These are phyloP conservation scores for Hordeum pubiflorum DNA, from an alignment of 202 grass and related monocot genomes.

Conservation along the genomic window DNA sequence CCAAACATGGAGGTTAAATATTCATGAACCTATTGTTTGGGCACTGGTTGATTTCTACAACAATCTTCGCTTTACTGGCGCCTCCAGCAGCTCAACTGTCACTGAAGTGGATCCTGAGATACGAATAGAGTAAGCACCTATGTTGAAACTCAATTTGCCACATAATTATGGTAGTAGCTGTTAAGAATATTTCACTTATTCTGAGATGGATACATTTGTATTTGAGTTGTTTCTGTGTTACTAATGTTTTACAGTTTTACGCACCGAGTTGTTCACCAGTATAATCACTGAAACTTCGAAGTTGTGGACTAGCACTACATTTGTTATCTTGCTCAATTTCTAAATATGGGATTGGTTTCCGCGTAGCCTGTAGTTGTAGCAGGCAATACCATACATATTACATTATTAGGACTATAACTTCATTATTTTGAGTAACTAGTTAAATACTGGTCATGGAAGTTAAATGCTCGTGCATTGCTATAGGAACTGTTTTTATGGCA, in stretches of 20 bases:
- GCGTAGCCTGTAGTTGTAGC: background rate
- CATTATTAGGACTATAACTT: background rate
- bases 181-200: background rate
- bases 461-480: background rate
- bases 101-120: slow-evolving; percentile 96
- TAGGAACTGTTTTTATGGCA: background rate
- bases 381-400: background rate
- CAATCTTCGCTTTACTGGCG: slow-evolving; percentile 58
- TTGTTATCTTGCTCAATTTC: slow-evolving; percentile 12
- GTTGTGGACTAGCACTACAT: background rate
- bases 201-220: background rate
- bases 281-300: slow-evolving; percentile 1
- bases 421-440: background rate
- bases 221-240: slow-evolving; percentile 21
- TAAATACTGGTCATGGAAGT: background rate
- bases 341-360: background rate
- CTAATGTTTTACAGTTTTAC: background rate
- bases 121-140: slow-evolving; percentile 71
- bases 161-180: background rate
- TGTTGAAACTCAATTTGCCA: slow-evolving; percentile 1
- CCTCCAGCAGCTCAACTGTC: slow-evolving; percentile 53
- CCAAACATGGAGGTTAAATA: slow-evolving; percentile 78
- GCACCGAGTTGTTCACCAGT: background rate
- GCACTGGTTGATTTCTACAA: slow-evolving; percentile 83
- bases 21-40: slow-evolving; percentile 99